Evolutionary conservation across 495 filamentous ascomycete species (phyloP), one percentile per base, ranked within the genome.

Genomic region (Annulohypoxylon stygium): DNA sequence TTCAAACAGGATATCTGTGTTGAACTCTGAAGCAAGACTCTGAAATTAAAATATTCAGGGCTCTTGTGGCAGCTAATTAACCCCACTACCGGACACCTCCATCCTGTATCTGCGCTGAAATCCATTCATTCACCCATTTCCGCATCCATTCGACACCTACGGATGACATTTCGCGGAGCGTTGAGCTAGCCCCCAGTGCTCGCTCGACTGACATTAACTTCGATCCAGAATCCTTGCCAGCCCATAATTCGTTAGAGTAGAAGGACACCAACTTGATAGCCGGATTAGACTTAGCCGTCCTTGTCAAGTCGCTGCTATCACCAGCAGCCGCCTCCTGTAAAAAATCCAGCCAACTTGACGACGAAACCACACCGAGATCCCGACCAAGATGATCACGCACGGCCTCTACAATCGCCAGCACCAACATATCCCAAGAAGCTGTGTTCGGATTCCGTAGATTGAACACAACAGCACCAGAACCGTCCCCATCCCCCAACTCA

Each of bases 61-160:
- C 20, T 23, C 16, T 9, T 23, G 47, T 50, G 12, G 47, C 47
- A 45, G 47, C 47, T 9, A 25, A 9, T 50, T 25, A 25, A 10
- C 20, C 20, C 47, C 47, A 25, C 47, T 50, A 50, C 3, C 47
- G 47, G 47, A 20, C 47, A 23, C 3, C 20, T 16, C 18, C 20
- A 50, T 50, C 47, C 14, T 50, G 47, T 10, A 4, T 33, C 20
- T 59, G 25, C 43, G 20, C 33, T 30, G 55, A 16, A 45, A 61
- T 41, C 74, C 54, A 76, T 43, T 75, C 81, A 68, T 48, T 78
- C 45, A 77, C 41, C 70, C 69, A 75, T 64, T 71, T 72, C 0
- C 36, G 18, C 64, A 72, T 67, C 74, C 55, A 74, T 16, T 57
- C 69, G 2, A 23, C 12, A 14, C 63, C 51, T 1, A 76, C 37